Conservation (phyloP, 495 filamentous ascomycete species). For the Aspergillus diversus region DNA sequence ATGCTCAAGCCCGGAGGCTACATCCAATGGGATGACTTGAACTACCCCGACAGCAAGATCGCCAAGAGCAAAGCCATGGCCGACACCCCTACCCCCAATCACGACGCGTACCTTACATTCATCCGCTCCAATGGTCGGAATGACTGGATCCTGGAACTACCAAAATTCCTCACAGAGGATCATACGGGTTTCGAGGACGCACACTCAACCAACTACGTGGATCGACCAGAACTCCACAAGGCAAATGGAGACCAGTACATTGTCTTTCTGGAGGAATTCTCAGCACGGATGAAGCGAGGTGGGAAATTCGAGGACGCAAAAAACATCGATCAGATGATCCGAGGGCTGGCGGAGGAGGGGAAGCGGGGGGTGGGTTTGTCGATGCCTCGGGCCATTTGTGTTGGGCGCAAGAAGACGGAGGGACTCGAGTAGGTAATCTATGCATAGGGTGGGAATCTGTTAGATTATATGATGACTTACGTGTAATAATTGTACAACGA, state of each 20-base stretch:
- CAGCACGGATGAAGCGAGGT: neutral
- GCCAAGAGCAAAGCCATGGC: conserved; percentile 14
- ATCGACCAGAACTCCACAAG: conserved; percentile 15
- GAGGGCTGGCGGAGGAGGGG: conserved; percentile 3
- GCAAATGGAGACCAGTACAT: conserved; percentile 22
- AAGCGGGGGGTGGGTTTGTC: conserved; percentile 11
- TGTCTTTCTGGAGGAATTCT: conserved; percentile 22
- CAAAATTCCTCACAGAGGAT: conserved; percentile 1
- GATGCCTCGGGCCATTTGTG: conserved; percentile 9
- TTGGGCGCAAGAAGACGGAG: conserved; percentile 7
- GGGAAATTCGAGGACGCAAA: conserved; percentile 2
- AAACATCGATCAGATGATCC: neutral
- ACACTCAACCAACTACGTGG: conserved; percentile 14
- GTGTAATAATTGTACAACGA: too few relatives aligned
- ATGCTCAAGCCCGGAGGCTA: conserved; percentile 40
- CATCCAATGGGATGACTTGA: conserved; percentile 40
- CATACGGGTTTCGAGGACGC: conserved; percentile 16
- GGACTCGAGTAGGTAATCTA: too few relatives aligned
- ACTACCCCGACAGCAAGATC: conserved; percentile 10
- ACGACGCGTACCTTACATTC: conserved; percentile 13
- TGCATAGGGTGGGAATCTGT: too few relatives aligned
- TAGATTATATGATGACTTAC: too few relatives aligned
- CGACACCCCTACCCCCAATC: conserved; percentile 6
- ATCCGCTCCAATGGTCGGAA: conserved; percentile 19
- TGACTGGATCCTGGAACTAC: conserved; percentile 25